phyloP scores from a whole-genome alignment of 768 basidiomycete species.

The Psilocybe subaeruginosa region DNA sequence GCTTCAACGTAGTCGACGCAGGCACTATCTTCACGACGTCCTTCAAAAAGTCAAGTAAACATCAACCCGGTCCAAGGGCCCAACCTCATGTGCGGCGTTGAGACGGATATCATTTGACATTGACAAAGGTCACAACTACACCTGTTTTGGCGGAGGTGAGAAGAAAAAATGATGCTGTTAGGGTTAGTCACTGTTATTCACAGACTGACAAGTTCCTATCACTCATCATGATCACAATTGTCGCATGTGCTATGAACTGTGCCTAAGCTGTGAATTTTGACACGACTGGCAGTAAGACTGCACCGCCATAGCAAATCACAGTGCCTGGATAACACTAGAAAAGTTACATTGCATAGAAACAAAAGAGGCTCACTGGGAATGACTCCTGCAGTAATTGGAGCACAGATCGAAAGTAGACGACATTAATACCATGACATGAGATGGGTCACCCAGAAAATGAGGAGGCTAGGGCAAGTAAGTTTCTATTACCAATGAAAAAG shows the following conservation, averaged over 20 bases:
- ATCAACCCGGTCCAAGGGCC: not conserved
- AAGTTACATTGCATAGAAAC: slow-evolving; percentile 3
- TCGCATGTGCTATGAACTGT: not conserved
- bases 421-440: not conserved
- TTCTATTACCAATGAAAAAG: not conserved
- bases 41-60: not conserved
- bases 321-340: slow-evolving; percentile 8
- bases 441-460: not conserved
- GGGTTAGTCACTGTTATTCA: not conserved
- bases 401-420: not conserved
- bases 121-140: not conserved
- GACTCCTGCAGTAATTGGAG: not conserved
- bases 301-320: not conserved
- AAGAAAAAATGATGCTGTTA: not conserved
- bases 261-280: not conserved
- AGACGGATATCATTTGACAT: slow-evolving; percentile 12
- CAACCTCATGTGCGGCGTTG: slow-evolving; percentile 9
- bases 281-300: not conserved
- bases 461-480: not conserved
- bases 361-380: not conserved
- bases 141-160: slow-evolving; percentile 10
- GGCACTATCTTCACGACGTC: not conserved
- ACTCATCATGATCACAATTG: not conserved
- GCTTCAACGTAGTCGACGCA: not conserved
- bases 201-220: not conserved